Evolutionary conservation across 139 green algal species (phyloP).

Genomic region (Volvox africanus): DNA sequence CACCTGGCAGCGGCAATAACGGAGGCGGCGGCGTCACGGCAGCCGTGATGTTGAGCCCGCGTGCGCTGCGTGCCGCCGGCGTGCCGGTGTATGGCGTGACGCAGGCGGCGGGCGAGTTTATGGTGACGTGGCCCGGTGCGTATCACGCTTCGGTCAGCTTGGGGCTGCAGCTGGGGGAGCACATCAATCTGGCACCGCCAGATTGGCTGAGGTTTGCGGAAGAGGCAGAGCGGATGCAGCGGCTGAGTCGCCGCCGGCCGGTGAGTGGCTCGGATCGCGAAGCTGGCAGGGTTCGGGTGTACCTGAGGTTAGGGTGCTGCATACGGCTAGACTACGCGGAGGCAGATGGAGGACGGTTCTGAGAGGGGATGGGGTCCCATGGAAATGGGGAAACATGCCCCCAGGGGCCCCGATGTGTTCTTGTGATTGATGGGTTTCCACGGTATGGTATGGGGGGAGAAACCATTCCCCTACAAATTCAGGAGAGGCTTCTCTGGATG

Average conservation of each 20-base stretch:
- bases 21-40: background rate
- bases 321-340: too few relatives aligned
- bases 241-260: constrained; percentile 60
- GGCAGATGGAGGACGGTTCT: too few relatives aligned
- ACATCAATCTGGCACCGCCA: constrained; percentile 82
- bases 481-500: too few relatives aligned
- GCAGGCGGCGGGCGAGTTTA: constrained; percentile 80
- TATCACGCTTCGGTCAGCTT: constrained; percentile 83
- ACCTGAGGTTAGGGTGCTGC: too few relatives aligned
- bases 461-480: too few relatives aligned
- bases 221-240: constrained; percentile 59
- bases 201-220: constrained; percentile 86
- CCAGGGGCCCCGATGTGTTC: too few relatives aligned
- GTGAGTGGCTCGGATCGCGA: background rate
- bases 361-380: too few relatives aligned
- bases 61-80: constrained; percentile 59
- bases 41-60: constrained; percentile 78
- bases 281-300: too few relatives aligned
- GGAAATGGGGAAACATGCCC: too few relatives aligned
- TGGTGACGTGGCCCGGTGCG: constrained; percentile 87
- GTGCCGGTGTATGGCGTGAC: constrained; percentile 70
- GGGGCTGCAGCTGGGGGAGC: constrained; percentile 85
- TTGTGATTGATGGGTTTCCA: too few relatives aligned
- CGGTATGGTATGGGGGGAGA: too few relatives aligned
- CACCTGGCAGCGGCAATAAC: background rate